Evolutionary conservation across 2,329 filamentous ascomycete genomes (phyloP).

Genomic region (Keithomyces neogunnii): DNA sequence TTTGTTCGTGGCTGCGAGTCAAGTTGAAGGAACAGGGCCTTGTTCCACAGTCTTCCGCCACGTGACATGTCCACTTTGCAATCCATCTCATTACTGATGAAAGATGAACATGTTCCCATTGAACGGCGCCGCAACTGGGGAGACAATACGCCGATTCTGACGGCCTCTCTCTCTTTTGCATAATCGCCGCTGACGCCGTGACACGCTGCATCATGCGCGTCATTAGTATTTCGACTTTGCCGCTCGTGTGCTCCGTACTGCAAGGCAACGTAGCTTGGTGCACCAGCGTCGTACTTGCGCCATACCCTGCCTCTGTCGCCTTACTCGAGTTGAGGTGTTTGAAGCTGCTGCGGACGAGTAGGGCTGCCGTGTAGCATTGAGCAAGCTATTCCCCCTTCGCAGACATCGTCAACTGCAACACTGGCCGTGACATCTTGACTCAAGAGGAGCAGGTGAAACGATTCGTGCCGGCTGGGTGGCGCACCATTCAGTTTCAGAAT

Average conservation of each 20-base stretch:
- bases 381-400: too few relatives aligned
- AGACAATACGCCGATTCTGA: too few relatives aligned
- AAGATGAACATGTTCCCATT: too few relatives aligned
- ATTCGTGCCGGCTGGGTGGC: neutral
- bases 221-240: constrained; percentile 1
- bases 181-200: neutral
- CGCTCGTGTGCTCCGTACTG: neutral
- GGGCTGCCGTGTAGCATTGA: too few relatives aligned
- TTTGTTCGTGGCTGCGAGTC: too few relatives aligned
- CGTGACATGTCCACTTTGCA: too few relatives aligned
- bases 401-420: neutral
- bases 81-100: too few relatives aligned
- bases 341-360: too few relatives aligned
- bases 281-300: neutral
- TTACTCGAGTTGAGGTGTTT: neutral
- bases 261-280: neutral
- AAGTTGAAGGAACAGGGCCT: too few relatives aligned
- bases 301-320: constrained; percentile 1
- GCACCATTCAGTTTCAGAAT: neutral
- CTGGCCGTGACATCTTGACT: neutral
- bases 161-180: too few relatives aligned
- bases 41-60: too few relatives aligned
- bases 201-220: constrained; percentile 5
- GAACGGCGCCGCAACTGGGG: too few relatives aligned
- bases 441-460: neutral